A percentile compares a stretch with the other conserved stretches of the same genome.
These are phyloP conservation scores for Fistulifera pelliculosa DNA, from an alignment of 108 stramenopile species.

Conservation along the genomic window DNA sequence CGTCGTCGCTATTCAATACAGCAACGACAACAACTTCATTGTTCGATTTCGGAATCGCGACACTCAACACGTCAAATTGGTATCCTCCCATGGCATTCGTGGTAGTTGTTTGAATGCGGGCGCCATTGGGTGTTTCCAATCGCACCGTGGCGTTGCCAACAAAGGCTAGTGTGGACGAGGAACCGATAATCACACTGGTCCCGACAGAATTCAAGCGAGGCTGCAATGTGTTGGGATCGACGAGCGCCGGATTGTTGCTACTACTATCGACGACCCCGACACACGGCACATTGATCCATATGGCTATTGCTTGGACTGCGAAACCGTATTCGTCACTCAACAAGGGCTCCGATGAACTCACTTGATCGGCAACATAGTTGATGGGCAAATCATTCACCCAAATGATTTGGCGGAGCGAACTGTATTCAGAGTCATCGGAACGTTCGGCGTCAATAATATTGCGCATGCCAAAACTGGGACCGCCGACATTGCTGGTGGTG, in stretches of 20 bases:
- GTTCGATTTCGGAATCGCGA: too few species aligned
- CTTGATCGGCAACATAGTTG: conserved; percentile 20
- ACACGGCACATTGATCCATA: conserved; percentile 20
- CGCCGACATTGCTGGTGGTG: conserved; percentile 7
- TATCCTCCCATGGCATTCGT: conserved; percentile 25
- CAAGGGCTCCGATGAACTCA: neutral
- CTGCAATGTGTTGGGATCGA: neutral
- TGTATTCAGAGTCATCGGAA: conserved; percentile 10
- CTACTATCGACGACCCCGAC: conserved; percentile 14
- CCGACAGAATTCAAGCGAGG: neutral
- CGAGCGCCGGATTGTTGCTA: neutral
- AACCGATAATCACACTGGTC: conserved; percentile 11
- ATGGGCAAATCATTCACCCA: conserved; percentile 22
- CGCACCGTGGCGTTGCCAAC: neutral
- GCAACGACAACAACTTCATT: too few species aligned
- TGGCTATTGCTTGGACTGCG: conserved; percentile 7
- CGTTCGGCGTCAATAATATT: conserved; percentile 23
- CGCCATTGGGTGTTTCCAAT: conserved; percentile 5
- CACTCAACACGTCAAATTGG: conserved; percentile 8
- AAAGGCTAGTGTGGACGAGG: conserved; percentile 6
- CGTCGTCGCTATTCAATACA: too few species aligned
- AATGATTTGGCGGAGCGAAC: conserved; percentile 16
- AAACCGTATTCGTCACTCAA: conserved; percentile 6
- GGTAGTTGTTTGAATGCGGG: neutral
- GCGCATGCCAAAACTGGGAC: conserved; percentile 15